phyloP scores from a whole-genome alignment of 2,329 filamentous ascomycete genomes.

The Paramyrothecium roridum region DNA sequence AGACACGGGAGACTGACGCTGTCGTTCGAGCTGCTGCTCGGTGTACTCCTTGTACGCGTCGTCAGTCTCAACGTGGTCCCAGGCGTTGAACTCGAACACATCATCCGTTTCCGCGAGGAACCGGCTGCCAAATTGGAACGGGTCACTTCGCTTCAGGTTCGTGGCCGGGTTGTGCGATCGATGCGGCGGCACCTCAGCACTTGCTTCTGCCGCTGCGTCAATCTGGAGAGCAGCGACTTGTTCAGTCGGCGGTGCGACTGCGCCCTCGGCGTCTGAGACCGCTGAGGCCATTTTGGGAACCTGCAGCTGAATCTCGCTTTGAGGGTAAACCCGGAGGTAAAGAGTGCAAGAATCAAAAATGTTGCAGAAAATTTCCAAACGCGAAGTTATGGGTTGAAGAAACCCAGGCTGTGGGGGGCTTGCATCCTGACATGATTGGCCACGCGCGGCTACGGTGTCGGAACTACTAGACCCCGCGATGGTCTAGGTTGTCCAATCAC shows the following conservation, averaged over 20 bases:
- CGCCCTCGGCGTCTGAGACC: not conserved
- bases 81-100: slow-evolving; percentile 96
- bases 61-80: slow-evolving; percentile 97
- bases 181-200: slow-evolving; percentile 46
- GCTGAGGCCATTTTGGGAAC: not conserved
- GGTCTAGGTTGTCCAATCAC: not conserved
- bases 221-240: slow-evolving; percentile 17
- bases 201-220: slow-evolving; percentile 7
- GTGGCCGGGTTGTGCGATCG: slow-evolving; percentile 68
- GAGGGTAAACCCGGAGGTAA: not conserved
- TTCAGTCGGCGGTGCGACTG: slow-evolving; percentile 12
- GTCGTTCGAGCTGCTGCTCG: slow-evolving; percentile 77
- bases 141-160: slow-evolving; percentile 84
- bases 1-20: slow-evolving; percentile 81
- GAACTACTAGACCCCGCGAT: not conserved
- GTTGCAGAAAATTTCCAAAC: not conserved
- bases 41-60: slow-evolving; percentile 83
- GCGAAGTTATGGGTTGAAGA: not conserved
- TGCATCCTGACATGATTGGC: not conserved
- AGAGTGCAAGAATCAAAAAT: not conserved
- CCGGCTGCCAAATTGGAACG: slow-evolving; percentile 93
- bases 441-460: not conserved
- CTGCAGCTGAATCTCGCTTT: not conserved
- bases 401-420: not conserved
- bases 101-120: slow-evolving; percentile 80